Percentiles rank a stretch among this genome's conserved stretches.
Conservation (phyloP, 495 filamentous ascomycete genomes). For the Cercophora scortea region DNA sequence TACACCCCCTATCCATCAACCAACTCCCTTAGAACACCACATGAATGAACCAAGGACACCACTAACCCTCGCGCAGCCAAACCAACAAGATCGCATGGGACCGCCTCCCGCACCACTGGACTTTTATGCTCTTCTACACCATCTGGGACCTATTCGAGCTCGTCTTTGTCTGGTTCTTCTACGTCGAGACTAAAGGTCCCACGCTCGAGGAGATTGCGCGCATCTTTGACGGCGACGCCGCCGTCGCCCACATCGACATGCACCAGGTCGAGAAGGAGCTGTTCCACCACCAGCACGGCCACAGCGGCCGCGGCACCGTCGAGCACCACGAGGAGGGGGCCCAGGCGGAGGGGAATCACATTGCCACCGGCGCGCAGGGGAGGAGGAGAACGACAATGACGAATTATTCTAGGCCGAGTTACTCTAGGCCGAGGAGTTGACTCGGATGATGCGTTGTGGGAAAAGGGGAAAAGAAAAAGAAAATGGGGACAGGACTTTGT, state of each 20-base stretch:
- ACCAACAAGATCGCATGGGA: constrained; percentile 56
- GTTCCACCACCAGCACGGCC: constrained; percentile 21
- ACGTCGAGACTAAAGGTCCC: constrained; percentile 56
- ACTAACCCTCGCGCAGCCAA: constrained; percentile 32
- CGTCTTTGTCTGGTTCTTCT: constrained; percentile 58
- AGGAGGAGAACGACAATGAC: too few species aligned
- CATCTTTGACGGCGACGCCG: constrained; percentile 51
- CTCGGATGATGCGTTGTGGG: too few species aligned
- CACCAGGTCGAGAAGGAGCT: constrained; percentile 41
- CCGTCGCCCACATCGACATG: constrained; percentile 43
- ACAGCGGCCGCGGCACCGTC: too few species aligned
- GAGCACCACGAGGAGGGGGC: too few species aligned
- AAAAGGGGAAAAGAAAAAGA: too few species aligned
- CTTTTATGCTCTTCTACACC: constrained; percentile 57
- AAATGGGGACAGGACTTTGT: too few species aligned
- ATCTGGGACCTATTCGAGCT: constrained; percentile 52
- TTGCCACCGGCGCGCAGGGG: too few species aligned
- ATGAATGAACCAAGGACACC: not conserved
- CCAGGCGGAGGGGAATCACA: too few species aligned
- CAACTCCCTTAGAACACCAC: too few species aligned
- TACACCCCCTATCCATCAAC: not conserved
- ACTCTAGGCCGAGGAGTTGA: too few species aligned
- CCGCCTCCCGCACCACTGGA: constrained; percentile 47
- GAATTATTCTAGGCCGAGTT: too few species aligned
- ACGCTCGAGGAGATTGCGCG: constrained; percentile 57